phyloP scores from a whole-genome alignment of 306 rosid species.

The Acmispon strigosus region DNA sequence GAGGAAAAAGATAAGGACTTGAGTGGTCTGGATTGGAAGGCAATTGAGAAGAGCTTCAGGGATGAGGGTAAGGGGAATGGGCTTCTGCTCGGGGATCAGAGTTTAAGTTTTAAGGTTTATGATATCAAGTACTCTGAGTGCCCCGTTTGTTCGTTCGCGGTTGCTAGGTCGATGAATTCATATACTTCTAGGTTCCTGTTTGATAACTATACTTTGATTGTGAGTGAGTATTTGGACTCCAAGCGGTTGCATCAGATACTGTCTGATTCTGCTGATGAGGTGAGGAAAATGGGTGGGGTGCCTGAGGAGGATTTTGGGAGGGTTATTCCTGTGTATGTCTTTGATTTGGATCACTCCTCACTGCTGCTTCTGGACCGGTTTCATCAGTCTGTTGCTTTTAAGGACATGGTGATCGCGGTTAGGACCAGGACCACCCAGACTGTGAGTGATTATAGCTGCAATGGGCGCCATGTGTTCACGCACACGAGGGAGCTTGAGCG shows the following conservation, averaged over 20 bases:
- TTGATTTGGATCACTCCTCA: constrained; percentile 58
- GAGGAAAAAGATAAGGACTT: constrained; percentile 18
- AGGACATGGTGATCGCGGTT: constrained; percentile 92
- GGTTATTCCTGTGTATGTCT: constrained; percentile 81
- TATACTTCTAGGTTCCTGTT: constrained; percentile 87
- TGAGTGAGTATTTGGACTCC: constrained; percentile 91
- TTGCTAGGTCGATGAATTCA: constrained; percentile 66
- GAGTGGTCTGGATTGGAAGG: constrained; percentile 61
- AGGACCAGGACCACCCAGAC: constrained; percentile 84
- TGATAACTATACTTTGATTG: constrained; percentile 84
- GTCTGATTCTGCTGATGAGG: constrained; percentile 61
- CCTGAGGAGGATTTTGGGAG: constrained; percentile 71
- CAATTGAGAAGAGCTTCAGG: constrained; percentile 52
- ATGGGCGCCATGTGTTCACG: constrained; percentile 71
- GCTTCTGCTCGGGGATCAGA: constrained; percentile 62
- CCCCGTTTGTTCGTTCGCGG: constrained; percentile 61
- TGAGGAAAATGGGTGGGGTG: constrained; percentile 51
- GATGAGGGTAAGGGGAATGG: constrained; percentile 53
- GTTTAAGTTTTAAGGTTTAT: constrained; percentile 50
- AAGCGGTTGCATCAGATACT: constrained; percentile 78
- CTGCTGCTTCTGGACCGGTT: constrained; percentile 70
- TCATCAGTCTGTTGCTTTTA: constrained; percentile 88
- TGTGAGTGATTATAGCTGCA: constrained; percentile 90
- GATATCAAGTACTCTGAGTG: constrained; percentile 44
- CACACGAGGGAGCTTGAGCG: constrained; percentile 74